Base-by-base conservation (phyloP, 2,329 filamentous ascomycete species). In the Emericellopsis atlantica region DNA sequence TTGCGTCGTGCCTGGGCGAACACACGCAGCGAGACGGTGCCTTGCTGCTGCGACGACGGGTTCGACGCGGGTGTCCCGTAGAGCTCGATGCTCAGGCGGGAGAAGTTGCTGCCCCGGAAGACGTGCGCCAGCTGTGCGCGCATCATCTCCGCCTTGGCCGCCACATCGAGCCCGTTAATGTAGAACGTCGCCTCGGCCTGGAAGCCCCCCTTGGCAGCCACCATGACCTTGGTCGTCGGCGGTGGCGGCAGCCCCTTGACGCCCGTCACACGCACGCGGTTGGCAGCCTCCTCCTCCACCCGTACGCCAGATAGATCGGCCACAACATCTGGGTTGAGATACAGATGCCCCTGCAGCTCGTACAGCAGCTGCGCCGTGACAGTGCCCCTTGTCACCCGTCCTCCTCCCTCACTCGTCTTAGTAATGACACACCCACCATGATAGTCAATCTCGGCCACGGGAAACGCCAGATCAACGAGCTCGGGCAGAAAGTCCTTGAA, bases 21-120 rank as follows among this genome's bases (percentile, higher is more conserved):
- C 36, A 68, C 54, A 21, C 66, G 48, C 35, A 71, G 58, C 33
- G 66, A 65, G 1, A 71, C 67, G 1, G 69, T 74, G 1, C 68
- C 68, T 0, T 59, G 59, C 23, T 65, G 62, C 26, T 72, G 67
- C 14, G 58, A 63, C 4, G 49, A 50, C 0, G 66, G 64, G 32
- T 70, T 57, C 2, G 58, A 52, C 0, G 59, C 53, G 42, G 57
- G 26, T 46, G 60, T 38, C 54, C 70, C 47, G 60, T 67, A 49
- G 11, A 49, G 15, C 36, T 55, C 46, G 21, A 65, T 56, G 14
- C 53, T 60, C 0, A 65, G 45, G 8, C 54, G 55, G 42, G 51
- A 57, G 37, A 64, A 62, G 10, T 56, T 59, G n/a, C 48, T 48
- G 15, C 48, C 47, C 7, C 48, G 53, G 42, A 67, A 54, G 4